A percentile compares a stretch with the other conserved stretches of the same genome.
phyloP scores from a whole-genome alignment of 2,329 filamentous ascomycete genomes.

The Alternaria solani region DNA sequence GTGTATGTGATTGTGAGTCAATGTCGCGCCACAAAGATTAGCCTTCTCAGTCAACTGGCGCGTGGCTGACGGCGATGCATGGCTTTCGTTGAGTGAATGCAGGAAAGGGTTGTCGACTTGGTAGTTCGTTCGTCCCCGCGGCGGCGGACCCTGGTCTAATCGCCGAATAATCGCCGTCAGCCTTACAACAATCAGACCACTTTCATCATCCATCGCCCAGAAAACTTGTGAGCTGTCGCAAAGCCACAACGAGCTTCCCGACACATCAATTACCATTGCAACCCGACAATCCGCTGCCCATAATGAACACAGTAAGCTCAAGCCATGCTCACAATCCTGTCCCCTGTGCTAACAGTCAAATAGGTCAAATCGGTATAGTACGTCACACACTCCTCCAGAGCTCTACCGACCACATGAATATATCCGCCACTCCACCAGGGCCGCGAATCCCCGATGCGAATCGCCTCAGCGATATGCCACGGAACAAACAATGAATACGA shows the following conservation, averaged over 20 bases:
- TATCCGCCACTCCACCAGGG: background rate
- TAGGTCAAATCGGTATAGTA: slow-evolving; percentile 68
- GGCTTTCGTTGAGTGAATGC: background rate
- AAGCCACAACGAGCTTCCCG: slow-evolving; percentile 11
- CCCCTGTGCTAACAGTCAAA: background rate
- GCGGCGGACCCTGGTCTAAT: background rate
- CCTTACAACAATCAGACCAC: slow-evolving; percentile 41
- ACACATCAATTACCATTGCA: background rate
- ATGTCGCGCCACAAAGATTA: background rate
- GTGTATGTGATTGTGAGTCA: too few relatives aligned
- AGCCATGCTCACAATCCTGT: background rate
- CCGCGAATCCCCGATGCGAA: background rate
- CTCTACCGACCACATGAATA: background rate
- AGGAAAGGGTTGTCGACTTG: background rate
- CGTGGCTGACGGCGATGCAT: background rate
- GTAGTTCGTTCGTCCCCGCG: background rate
- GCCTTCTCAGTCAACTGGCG: background rate
- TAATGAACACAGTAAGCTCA: slow-evolving; percentile 62
- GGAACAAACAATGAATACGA: background rate
- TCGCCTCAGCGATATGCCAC: background rate
- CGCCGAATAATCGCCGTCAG: slow-evolving; percentile 20
- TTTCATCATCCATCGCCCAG: slow-evolving; percentile 31
- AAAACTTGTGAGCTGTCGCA: slow-evolving; percentile 25
- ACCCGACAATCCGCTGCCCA: slow-evolving; percentile 5
- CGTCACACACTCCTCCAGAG: slow-evolving; percentile 39